Evolutionary conservation across 2,329 filamentous ascomycete species (phyloP), one percentile per base, ranked within the genome.

Genomic region (Sporothrix mexicana): DNA sequence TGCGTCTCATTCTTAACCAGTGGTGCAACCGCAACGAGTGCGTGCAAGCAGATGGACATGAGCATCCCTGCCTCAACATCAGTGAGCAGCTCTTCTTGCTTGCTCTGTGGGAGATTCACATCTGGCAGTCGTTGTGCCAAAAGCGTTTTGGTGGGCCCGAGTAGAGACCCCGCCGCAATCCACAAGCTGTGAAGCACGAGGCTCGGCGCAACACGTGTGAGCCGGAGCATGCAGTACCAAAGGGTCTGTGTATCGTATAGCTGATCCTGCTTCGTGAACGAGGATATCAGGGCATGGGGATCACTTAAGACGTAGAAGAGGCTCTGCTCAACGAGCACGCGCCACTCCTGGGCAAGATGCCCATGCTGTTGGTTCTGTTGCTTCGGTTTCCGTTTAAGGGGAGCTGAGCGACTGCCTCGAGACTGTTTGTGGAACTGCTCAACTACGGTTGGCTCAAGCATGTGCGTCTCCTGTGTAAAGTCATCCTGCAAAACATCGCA

Each of bases 101-200:
- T 75, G 23, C 77, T 81, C 4, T 80, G 80, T 36, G 82, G 82
- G 4, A 82, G 77, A 72, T 80, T 82, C 23, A 78, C 78, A 2
- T 80, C 81, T 0, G 83, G 79, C 20, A 83, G 82, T 9, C 80
- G 80, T 61, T 82, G 78, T 10, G 81, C 79, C 72, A 83, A 83
- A 0, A 87, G 76, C 6, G 81, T 76, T 72, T 82, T 82, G 1
- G 88, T 87, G 1, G 87, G 85, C n/a, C 83, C 81, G 76, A 91
- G 92, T 4, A 92, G 81, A 64, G 84, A 84, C 8, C 84, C 86
- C 1, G 89, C 84, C 6, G 88, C 88, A 75, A 88, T 83, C 90
- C 90, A 92, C 5, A 92, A 82, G 76, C 88, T 90, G 77, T 91
- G 87, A 69, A 91, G 86, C 1, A 91, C 88, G 23, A 91, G 78